phyloP scores from a whole-genome alignment of 2,329 filamentous ascomycete genomes.

The Fusarium hostae region DNA sequence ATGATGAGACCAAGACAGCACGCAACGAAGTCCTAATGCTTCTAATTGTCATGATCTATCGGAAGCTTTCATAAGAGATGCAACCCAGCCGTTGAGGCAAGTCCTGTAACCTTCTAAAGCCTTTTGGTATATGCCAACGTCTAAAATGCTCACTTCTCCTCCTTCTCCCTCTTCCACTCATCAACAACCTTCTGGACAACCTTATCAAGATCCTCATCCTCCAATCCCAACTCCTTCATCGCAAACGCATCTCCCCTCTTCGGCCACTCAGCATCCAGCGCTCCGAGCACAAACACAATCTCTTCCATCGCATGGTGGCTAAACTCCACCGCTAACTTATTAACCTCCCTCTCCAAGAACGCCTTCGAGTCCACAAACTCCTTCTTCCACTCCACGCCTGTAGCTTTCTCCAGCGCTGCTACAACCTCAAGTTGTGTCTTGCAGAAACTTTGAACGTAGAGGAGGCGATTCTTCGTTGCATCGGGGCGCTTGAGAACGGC shows the following conservation, averaged over 20 bases:
- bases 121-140: neutral
- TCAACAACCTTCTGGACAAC: slow-evolving; percentile 52
- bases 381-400: slow-evolving; percentile 53
- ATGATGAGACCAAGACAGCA: neutral
- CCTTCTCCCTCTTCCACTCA: slow-evolving; percentile 28
- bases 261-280: slow-evolving; percentile 61
- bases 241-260: slow-evolving; percentile 55
- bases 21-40: neutral
- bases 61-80: neutral
- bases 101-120: neutral
- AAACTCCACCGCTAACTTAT: slow-evolving; percentile 52
- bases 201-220: slow-evolving; percentile 59
- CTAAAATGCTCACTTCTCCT: slow-evolving; percentile 9
- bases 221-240: slow-evolving; percentile 58
- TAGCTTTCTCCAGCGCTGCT: slow-evolving; percentile 61
- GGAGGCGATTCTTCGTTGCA: slow-evolving; percentile 61
- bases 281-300: slow-evolving; percentile 61
- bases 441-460: slow-evolving; percentile 60
- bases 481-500: slow-evolving; percentile 61
- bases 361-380: slow-evolving; percentile 51
- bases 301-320: slow-evolving; percentile 54
- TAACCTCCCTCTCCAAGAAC: slow-evolving; percentile 53
- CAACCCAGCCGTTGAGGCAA: neutral
- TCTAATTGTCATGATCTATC: neutral
- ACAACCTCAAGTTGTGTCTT: slow-evolving; percentile 61